Evolutionary conservation across 1,139 yeast species (phyloP).

Genomic region (Suhomyces chickasaworum): DNA sequence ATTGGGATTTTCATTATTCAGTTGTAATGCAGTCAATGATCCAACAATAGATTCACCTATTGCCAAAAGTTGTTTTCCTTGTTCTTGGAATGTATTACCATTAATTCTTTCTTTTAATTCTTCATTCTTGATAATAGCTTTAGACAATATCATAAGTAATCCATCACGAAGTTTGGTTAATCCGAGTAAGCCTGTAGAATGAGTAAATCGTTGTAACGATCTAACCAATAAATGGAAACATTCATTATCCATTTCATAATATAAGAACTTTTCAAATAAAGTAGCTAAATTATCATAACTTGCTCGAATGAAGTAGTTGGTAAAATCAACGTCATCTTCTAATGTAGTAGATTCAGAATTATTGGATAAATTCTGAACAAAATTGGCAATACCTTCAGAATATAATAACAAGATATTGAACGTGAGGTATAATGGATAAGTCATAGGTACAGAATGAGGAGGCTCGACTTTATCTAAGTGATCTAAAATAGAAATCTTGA

Average conservation of each 20-base stretch:
- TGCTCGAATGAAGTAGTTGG: constrained; percentile 41
- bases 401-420: constrained; percentile 54
- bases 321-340: constrained; percentile 40
- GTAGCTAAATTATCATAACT: constrained; percentile 51
- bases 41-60: constrained; percentile 67
- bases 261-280: constrained; percentile 55
- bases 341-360: constrained; percentile 26
- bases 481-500: constrained; percentile 65
- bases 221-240: constrained; percentile 63
- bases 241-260: constrained; percentile 69
- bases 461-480: constrained; percentile 78
- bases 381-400: constrained; percentile 69
- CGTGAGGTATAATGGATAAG: constrained; percentile 64
- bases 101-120: constrained; percentile 19
- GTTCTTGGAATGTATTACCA: constrained; percentile 24
- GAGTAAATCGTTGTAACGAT: constrained; percentile 77
- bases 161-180: constrained; percentile 58
- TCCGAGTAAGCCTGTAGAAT: constrained; percentile 76
- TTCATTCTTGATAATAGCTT: constrained; percentile 49
- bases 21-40: constrained; percentile 36
- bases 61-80: constrained; percentile 43
- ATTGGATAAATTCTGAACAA: constrained; percentile 47
- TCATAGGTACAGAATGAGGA: constrained; percentile 57
- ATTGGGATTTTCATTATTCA: background rate
- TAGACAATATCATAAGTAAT: constrained; percentile 58